Evolutionary conservation across 306 rosid genomes (phyloP).

Genomic region (Cicer arietinum): DNA sequence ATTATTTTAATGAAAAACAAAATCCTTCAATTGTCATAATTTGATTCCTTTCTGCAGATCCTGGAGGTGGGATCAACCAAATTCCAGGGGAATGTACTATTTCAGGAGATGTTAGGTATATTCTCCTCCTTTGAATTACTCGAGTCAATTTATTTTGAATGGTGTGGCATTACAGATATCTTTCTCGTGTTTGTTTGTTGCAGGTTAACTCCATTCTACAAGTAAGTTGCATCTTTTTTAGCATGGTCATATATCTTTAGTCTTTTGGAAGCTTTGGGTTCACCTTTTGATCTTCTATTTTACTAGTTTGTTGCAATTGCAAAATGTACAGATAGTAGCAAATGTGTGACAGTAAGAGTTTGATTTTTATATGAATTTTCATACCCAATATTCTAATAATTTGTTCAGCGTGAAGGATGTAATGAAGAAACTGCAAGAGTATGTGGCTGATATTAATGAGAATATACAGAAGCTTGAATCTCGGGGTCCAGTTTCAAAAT

Average conservation of each 20-base stretch:
- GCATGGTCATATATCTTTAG: constrained; percentile 32
- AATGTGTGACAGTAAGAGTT: not conserved
- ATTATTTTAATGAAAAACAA: constrained; percentile 7
- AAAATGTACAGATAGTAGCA: constrained; percentile 10
- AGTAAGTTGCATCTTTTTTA: constrained; percentile 63
- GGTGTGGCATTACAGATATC: constrained; percentile 28
- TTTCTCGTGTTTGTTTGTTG: constrained; percentile 45
- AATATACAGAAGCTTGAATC: constrained; percentile 69
- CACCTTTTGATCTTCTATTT: constrained; percentile 33
- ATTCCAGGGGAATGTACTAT: constrained; percentile 91
- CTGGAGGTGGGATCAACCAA: constrained; percentile 96
- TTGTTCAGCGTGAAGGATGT: constrained; percentile 76
- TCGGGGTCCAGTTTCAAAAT: constrained; percentile 92
- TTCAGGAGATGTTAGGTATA: constrained; percentile 95
- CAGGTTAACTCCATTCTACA: constrained; percentile 95
- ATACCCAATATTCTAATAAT: constrained; percentile 34
- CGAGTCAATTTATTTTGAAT: constrained; percentile 21
- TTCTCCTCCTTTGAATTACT: constrained; percentile 38
- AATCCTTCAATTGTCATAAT: constrained; percentile 12
- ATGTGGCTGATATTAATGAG: constrained; percentile 76
- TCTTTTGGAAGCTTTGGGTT: constrained; percentile 35
- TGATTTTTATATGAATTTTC: constrained; percentile 5
- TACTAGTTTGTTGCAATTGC: constrained; percentile 31
- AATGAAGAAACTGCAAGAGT: constrained; percentile 66
- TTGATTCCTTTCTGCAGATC: constrained; percentile 61